phyloP scores from a whole-genome alignment of 2,329 filamentous ascomycete species.

The Penicillium paneum region DNA sequence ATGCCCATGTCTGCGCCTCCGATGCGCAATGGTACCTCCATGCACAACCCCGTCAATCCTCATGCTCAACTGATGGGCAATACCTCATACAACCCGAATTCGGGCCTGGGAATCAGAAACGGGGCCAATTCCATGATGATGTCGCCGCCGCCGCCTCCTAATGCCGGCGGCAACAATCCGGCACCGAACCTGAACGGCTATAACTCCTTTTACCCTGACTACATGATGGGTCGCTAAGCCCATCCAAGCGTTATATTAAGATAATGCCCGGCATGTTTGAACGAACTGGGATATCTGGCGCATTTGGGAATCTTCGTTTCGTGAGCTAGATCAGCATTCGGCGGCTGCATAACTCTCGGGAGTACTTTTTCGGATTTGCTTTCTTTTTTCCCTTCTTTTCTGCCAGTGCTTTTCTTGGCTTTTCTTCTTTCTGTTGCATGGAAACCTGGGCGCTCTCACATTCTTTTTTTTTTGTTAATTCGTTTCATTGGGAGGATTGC shows the following conservation, averaged over 20 bases:
- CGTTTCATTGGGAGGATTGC: constrained; percentile 32
- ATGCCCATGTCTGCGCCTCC: constrained; percentile 30
- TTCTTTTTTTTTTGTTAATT: constrained; percentile 25
- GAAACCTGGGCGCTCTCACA: constrained; percentile 32
- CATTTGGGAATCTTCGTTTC: constrained; percentile 38
- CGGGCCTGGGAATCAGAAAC: constrained; percentile 40
- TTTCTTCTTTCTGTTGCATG: constrained; percentile 28
- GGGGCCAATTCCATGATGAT: constrained; percentile 32
- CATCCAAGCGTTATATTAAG: constrained; percentile 25
- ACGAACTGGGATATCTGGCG: constrained; percentile 41
- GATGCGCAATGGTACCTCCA: constrained; percentile 31
- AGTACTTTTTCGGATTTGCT: constrained; percentile 34
- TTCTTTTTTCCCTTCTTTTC: constrained; percentile 21
- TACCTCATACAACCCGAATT: constrained; percentile 35
- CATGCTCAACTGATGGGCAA: constrained; percentile 31
- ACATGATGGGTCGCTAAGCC: constrained; percentile 48
- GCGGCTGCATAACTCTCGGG: constrained; percentile 37
- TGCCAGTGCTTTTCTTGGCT: constrained; percentile 21
- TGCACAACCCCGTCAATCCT: constrained; percentile 32
- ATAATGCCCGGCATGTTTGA: constrained; percentile 46
- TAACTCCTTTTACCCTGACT: constrained; percentile 45
- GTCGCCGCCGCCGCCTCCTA: constrained; percentile 31
- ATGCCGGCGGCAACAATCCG: constrained; percentile 27
- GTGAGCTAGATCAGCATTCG: constrained; percentile 43
- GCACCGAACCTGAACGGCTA: constrained; percentile 35